phyloP scores from a whole-genome alignment of 768 basidiomycete species.

The Wakefieldia striispora region DNA sequence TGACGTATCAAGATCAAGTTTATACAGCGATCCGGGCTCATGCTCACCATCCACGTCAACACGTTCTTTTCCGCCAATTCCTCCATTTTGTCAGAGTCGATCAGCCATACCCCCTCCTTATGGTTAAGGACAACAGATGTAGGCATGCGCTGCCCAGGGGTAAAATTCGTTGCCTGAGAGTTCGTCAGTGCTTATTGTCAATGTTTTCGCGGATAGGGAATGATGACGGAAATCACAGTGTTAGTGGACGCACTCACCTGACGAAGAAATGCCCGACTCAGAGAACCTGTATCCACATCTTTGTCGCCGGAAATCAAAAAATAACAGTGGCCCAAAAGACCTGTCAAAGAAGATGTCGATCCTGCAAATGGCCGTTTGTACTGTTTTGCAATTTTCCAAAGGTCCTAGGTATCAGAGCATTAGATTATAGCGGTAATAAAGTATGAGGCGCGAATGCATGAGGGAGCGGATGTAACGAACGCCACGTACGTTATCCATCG shows the following conservation, averaged over 20 bases:
- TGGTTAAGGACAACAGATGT: constrained; percentile 64
- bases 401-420: constrained; percentile 44
- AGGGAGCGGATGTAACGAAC: neutral
- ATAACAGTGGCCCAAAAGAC: constrained; percentile 84
- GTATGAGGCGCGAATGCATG: too few relatives aligned
- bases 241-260: constrained; percentile 56
- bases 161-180: constrained; percentile 60
- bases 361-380: constrained; percentile 69
- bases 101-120: constrained; percentile 62
- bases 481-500: constrained; percentile 60
- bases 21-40: too few relatives aligned
- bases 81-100: constrained; percentile 53
- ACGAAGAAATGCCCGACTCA: constrained; percentile 58
- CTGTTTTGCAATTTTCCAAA: constrained; percentile 56
- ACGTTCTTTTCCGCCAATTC: constrained; percentile 58
- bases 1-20: neutral
- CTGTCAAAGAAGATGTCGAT: constrained; percentile 87
- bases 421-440: too few relatives aligned
- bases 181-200: constrained; percentile 1
- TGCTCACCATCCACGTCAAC: constrained; percentile 68
- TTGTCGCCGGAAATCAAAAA: constrained; percentile 78
- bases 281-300: constrained; percentile 53
- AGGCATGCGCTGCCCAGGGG: constrained; percentile 77
- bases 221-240: too few relatives aligned
- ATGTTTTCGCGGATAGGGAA: neutral